A percentile compares a stretch with the other conserved stretches of the same genome.
phyloP scores from a whole-genome alignment of 2,329 filamentous ascomycete genomes.

The Fusarium sp. region DNA sequence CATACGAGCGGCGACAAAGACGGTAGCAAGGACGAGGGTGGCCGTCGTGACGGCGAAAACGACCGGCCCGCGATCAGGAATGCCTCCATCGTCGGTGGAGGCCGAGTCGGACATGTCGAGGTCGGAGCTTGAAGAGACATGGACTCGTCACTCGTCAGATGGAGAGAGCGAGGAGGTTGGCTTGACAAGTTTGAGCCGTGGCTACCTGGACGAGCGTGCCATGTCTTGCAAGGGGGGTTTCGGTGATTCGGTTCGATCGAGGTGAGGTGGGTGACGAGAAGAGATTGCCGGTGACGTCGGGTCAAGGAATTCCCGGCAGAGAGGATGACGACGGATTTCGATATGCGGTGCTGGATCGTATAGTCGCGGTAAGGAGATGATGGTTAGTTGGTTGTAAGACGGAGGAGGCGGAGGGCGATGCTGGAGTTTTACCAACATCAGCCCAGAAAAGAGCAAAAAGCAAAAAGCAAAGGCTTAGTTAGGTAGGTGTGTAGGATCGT shows the following conservation, averaged over 20 bases:
- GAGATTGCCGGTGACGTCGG: not conserved
- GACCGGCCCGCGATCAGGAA: conserved; percentile 65
- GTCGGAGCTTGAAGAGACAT: conserved; percentile 38
- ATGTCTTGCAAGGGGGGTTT: conserved; percentile 32
- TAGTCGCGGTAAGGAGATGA: not conserved
- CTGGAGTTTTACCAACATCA: conserved; percentile 1
- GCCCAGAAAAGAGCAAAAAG: conserved; percentile 9
- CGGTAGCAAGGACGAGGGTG: conserved; percentile 74
- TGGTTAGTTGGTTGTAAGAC: not conserved
- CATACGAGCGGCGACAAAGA: conserved; percentile 81
- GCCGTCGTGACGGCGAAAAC: conserved; percentile 77
- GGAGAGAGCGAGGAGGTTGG: conserved; percentile 13
- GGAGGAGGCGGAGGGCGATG: not conserved
- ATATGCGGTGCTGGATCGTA: not conserved
- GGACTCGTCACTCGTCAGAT: conserved; percentile 37
- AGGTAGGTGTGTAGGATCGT: conserved; percentile 17
- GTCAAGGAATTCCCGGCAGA: not conserved
- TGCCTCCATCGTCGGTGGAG: conserved; percentile 42
- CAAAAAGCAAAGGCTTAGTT: not conserved
- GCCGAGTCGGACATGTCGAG: conserved; percentile 45
- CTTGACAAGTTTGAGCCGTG: conserved; percentile 32
- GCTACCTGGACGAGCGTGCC: conserved; percentile 33
- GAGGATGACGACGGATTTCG: conserved; percentile 2
- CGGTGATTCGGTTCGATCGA: conserved; percentile 1
- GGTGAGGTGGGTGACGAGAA: not conserved